Percentiles rank a stretch among this genome's conserved stretches.
These are phyloP conservation scores for Neospora caninum DNA, from an alignment of 169 alveolate genomes.

Conservation along the genomic window DNA sequence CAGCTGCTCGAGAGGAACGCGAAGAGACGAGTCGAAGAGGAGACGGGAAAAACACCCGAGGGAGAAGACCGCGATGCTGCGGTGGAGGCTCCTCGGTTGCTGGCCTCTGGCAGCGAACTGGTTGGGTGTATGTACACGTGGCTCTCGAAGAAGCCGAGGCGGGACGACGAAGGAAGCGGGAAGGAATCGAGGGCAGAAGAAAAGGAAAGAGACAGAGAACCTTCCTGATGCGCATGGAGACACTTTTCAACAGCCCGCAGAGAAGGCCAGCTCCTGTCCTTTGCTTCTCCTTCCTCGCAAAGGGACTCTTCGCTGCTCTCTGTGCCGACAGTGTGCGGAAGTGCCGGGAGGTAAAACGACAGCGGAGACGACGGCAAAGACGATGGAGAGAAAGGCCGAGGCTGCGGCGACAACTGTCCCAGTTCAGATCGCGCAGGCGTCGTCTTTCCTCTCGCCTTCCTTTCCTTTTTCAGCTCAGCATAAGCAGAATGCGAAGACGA, in stretches of 20 bases:
- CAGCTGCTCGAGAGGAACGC: neutral
- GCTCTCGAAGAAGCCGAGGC: slow-evolving; percentile 22
- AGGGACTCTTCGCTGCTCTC: neutral
- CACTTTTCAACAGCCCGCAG: neutral
- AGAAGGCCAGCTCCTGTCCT: neutral
- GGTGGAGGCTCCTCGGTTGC: neutral
- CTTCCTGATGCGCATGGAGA: neutral
- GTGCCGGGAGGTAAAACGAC: too few species aligned
- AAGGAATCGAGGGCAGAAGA: neutral
- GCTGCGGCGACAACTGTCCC: too few species aligned
- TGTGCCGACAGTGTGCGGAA: neutral
- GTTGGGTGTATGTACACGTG: slow-evolving; percentile 40
- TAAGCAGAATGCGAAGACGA: neutral
- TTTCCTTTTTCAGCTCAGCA: neutral
- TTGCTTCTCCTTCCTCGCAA: neutral
- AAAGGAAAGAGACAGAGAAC: neutral
- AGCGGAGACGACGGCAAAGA: too few species aligned
- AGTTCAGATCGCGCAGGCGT: neutral
- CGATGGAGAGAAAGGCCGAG: too few species aligned
- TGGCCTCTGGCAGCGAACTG: neutral
- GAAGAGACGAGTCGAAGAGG: neutral
- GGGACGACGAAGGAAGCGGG: neutral
- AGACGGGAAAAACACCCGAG: neutral
- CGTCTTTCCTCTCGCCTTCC: neutral
- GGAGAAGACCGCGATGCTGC: neutral